Evolutionary conservation across 352 stramenopile genomes (phyloP), one percentile per base, ranked within the genome.

Genomic region (Pythium oligandrum): DNA sequence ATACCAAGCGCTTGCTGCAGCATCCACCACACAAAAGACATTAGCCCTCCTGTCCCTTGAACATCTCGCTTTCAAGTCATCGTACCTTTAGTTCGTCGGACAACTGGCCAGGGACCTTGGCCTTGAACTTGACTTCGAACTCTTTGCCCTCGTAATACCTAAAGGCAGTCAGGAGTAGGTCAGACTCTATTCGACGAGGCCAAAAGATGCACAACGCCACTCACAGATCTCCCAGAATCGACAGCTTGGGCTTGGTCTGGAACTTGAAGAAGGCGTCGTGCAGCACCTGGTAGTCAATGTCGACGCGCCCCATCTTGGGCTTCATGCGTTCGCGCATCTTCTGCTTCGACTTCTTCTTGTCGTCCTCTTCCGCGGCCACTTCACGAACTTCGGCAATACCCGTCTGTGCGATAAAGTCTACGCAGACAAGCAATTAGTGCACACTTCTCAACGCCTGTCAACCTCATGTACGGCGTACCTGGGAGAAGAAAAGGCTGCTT

Each of bases 61-160:
- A 36, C 30, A 56, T 12, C 52, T 30, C 31, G 12, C 61, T 5
- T 55, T 2, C 11, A 48, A 34, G 30, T 36, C 43, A 40, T 36
- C 57, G 6, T 53, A 71, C 68, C 66, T 88, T 88, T 6, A 90
- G 72, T 26, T 87, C 78, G 44, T 96, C 78, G 11, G 75, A 96
- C 11, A 98, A 71, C 39, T 89, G 70, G 4, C 96, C 95, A 7
- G 91, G 90, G 35, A 92, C 84, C 55, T 96, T 96, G 10, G 94
- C 72, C 45, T 92, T 95, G 33, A 95, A 78, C 61, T 90, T 88
- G 17, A 95, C 82, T 54, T 97, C 88, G 53, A 96, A 97, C 63
- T 99, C 97, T 55, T 98, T 99, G 46, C 96, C 96, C 83, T 99
- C 97, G 62, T 99, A 99, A 59, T 98, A 99, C n/a, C 78, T 88